Evolutionary conservation across 2,329 filamentous ascomycete species (phyloP).

Genomic region (Cadophora sp.): DNA sequence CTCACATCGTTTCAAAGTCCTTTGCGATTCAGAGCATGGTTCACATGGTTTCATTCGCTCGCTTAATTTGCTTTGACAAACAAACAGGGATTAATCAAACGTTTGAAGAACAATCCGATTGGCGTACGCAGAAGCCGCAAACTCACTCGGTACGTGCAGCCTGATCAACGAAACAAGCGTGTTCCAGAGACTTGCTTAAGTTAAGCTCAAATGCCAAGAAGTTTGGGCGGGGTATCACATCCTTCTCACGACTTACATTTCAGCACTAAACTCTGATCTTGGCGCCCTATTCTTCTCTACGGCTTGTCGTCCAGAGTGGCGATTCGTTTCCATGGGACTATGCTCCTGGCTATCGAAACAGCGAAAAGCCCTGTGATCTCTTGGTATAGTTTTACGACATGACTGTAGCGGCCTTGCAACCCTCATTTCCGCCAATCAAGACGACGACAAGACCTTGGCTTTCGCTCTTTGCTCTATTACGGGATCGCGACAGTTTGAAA

Average conservation of each 20-base stretch:
- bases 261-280: neutral
- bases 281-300: neutral
- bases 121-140: neutral
- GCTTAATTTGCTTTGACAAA: conserved; percentile 7
- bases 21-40: no score
- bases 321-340: neutral
- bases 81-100: conserved; percentile 7
- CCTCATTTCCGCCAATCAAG: neutral
- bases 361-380: neutral
- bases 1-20: neutral
- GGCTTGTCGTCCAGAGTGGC: neutral
- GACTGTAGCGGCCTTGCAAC: neutral
- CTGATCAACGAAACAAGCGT: conserved; percentile 11
- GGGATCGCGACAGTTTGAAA: neutral
- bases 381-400: conserved; percentile 14
- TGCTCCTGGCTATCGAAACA: neutral
- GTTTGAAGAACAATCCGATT: neutral
- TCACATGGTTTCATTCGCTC: neutral
- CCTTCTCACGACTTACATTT: neutral
- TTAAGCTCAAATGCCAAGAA: conserved; percentile 16
- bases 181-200: conserved; percentile 1
- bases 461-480: neutral
- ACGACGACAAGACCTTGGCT: neutral
- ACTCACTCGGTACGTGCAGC: conserved; percentile 4
- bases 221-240: conserved; percentile 11